Evolutionary conservation across 805 yeast genomes (phyloP).

Genomic region (Helenozyma baotianmanensis): DNA sequence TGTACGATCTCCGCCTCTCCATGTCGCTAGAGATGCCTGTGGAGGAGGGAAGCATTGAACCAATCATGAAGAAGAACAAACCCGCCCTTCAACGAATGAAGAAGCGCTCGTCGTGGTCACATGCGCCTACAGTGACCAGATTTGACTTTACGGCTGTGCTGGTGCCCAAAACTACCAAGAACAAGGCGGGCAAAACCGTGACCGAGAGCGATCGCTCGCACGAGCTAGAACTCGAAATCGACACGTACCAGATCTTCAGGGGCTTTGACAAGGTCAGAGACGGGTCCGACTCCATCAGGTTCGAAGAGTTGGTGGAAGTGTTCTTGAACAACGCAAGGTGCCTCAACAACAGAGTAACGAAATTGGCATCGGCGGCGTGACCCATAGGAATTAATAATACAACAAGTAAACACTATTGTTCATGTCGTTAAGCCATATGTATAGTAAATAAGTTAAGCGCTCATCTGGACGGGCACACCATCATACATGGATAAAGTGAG

Average conservation of each 20-base stretch:
- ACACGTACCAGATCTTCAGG: conserved; percentile 33
- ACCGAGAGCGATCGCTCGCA: conserved; percentile 31
- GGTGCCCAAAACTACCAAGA: conserved; percentile 29
- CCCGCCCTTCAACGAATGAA: conserved; percentile 62
- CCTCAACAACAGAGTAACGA: conserved; percentile 41
- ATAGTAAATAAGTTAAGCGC: neutral
- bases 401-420: too few relatives aligned
- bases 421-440: too few relatives aligned
- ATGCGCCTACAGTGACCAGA: conserved; percentile 66
- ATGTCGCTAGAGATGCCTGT: conserved; percentile 75
- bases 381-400: too few relatives aligned
- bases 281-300: conserved; percentile 48
- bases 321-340: conserved; percentile 57
- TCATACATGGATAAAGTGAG: conserved; percentile 22
- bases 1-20: conserved; percentile 73
- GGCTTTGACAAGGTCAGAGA: conserved; percentile 38
- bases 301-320: conserved; percentile 54
- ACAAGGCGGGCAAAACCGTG: conserved; percentile 33
- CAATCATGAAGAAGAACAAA: conserved; percentile 43
- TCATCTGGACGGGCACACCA: conserved; percentile 17
- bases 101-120: conserved; percentile 68
- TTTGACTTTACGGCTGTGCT: conserved; percentile 67
- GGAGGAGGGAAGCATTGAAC: conserved; percentile 52
- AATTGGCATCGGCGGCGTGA: conserved; percentile 22
- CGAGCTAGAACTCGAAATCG: conserved; percentile 41